phyloP scores from a whole-genome alignment of 768 basidiomycete genomes.

The Lactifluus subvellereus region DNA sequence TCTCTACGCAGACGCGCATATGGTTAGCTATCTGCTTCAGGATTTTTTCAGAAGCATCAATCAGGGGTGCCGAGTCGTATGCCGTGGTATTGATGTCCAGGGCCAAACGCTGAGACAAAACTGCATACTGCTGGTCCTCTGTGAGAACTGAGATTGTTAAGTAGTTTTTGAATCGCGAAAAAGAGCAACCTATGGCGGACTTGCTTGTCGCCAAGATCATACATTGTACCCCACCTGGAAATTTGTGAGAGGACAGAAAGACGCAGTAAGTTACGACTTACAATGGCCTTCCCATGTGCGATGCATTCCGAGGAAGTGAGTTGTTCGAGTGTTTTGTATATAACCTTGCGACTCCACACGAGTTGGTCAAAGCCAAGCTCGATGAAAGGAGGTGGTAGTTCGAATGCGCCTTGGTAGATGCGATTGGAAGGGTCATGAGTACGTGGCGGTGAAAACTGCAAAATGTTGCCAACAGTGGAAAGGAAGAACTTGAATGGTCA shows the following conservation, averaged over 20 bases:
- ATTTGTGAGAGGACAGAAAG: neutral
- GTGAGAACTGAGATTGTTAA: too few relatives aligned
- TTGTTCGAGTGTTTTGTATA: neutral
- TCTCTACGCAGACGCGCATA: neutral
- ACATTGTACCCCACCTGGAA: neutral
- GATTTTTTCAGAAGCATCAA: neutral
- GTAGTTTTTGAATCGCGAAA: neutral
- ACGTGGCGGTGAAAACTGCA: neutral
- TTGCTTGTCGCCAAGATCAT: neutral
- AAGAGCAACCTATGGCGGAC: neutral
- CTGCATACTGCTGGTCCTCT: neutral
- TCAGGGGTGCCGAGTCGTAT: neutral
- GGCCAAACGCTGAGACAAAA: neutral
- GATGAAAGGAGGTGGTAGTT: neutral
- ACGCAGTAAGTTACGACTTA: neutral
- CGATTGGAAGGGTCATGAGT: neutral
- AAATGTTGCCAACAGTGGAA: neutral
- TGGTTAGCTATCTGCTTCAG: neutral
- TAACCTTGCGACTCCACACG: neutral
- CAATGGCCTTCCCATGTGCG: neutral
- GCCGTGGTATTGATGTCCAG: neutral
- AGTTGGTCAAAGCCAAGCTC: neutral
- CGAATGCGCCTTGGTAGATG: neutral
- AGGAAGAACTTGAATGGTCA: neutral
- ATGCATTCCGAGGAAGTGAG: neutral